phyloP scores from a whole-genome alignment of 2,329 filamentous ascomycete species.

The Paecilomyces formosus region DNA sequence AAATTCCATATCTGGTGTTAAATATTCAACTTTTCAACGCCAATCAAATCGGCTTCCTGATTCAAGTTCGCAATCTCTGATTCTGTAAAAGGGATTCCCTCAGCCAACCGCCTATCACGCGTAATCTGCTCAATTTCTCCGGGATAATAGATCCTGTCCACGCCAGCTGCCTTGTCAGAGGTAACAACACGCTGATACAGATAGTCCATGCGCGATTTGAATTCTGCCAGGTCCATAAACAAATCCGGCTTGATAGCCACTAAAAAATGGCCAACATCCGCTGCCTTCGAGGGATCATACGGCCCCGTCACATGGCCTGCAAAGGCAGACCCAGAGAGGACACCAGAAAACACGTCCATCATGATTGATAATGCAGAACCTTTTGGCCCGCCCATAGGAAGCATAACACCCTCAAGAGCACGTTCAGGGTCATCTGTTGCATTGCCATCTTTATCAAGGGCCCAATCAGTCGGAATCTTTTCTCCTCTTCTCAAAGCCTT shows the following conservation, averaged over 20 bases:
- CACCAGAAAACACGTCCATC: slow-evolving; percentile 83
- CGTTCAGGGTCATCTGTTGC: slow-evolving; percentile 63
- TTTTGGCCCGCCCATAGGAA: slow-evolving; percentile 80
- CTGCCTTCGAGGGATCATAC: slow-evolving; percentile 62
- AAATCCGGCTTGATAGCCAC: slow-evolving; percentile 66
- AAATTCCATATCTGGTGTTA: no score
- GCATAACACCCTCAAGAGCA: slow-evolving; percentile 70
- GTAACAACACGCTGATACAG: slow-evolving; percentile 48
- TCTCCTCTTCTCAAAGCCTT: slow-evolving; percentile 37
- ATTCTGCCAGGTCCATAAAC: slow-evolving; percentile 64
- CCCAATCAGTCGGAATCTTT: slow-evolving; percentile 54
- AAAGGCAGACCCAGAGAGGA: slow-evolving; percentile 67
- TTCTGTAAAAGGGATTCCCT: no score
- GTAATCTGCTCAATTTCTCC: slow-evolving; percentile 51
- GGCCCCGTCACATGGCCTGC: slow-evolving; percentile 71
- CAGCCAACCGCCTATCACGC: no score
- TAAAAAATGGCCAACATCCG: slow-evolving; percentile 68
- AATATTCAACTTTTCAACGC: no score
- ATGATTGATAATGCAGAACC: slow-evolving; percentile 70
- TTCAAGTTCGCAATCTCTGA: no score
- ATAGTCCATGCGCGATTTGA: slow-evolving; percentile 54
- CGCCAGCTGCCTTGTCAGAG: slow-evolving; percentile 45
- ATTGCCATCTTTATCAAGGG: slow-evolving; percentile 61
- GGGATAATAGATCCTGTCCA: slow-evolving; percentile 51
- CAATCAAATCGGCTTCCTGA: no score